Conservation (phyloP, 2,329 filamentous ascomycete species). For the Alternaria sp. region DNA sequence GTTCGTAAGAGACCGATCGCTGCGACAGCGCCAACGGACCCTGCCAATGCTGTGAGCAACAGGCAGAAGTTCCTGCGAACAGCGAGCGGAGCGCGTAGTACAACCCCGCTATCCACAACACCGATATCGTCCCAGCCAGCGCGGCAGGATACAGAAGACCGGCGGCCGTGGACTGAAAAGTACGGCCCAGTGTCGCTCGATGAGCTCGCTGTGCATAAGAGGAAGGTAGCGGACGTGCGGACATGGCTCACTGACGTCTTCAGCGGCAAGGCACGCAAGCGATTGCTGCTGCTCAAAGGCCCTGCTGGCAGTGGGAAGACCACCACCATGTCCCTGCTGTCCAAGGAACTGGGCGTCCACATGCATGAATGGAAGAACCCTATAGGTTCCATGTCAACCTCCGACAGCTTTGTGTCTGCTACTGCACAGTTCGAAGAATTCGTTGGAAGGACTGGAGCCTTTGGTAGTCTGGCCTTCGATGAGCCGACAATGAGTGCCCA, state of each 20-base stretch:
- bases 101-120: conserved; percentile 31
- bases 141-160: conserved; percentile 55
- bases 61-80: conserved; percentile 56
- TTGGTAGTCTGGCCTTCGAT: conserved; percentile 69
- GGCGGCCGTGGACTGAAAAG: conserved; percentile 84
- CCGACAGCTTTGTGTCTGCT: conserved; percentile 70
- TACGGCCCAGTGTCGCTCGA: conserved; percentile 77
- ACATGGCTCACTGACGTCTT: conserved; percentile 81
- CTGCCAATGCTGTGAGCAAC: conserved; percentile 27
- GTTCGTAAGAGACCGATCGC: conserved; percentile 39
- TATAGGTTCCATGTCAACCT: conserved; percentile 63
- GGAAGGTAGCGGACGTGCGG: conserved; percentile 85
- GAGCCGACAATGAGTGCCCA: conserved; percentile 17
- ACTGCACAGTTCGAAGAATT: conserved; percentile 92
- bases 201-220: conserved; percentile 93
- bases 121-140: conserved; percentile 32
- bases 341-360: conserved; percentile 76
- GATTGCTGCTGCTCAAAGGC: conserved; percentile 84
- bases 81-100: conserved; percentile 39
- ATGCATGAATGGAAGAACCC: conserved; percentile 93
- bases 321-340: conserved; percentile 79
- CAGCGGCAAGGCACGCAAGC: conserved; percentile 64
- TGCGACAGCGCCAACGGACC: conserved; percentile 17
- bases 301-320: conserved; percentile 93
- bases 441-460: conserved; percentile 78